These are phyloP conservation scores for Camelina laxa DNA, from an alignment of 345 rosid genomes.

Conservation along the genomic window DNA sequence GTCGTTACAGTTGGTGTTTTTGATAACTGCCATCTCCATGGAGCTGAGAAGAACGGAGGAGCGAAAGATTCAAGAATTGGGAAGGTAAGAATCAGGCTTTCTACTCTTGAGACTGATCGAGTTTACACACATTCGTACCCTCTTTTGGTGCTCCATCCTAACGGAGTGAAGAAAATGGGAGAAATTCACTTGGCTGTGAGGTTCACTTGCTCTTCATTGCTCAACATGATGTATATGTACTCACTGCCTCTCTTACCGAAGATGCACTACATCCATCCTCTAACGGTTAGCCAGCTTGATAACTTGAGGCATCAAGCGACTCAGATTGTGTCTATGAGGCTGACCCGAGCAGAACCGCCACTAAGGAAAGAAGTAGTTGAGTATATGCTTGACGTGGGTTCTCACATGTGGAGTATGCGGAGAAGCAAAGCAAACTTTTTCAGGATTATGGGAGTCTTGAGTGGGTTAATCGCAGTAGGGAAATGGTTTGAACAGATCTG, in stretches of 20 bases:
- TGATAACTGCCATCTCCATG: constrained; percentile 86
- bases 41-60: constrained; percentile 64
- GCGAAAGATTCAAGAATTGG: constrained; percentile 73
- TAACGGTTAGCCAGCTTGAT: constrained; percentile 88
- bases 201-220: constrained; percentile 82
- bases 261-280: constrained; percentile 90
- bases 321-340: constrained; percentile 80
- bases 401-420: constrained; percentile 99
- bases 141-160: constrained; percentile 71
- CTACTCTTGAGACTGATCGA: constrained; percentile 89
- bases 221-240: constrained; percentile 95
- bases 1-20: constrained; percentile 89
- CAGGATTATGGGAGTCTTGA: constrained; percentile 79
- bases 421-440: constrained; percentile 96
- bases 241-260: constrained; percentile 79
- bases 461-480: constrained; percentile 83
- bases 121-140: constrained; percentile 93
- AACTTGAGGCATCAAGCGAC: constrained; percentile 91
- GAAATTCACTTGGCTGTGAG: constrained; percentile 93
- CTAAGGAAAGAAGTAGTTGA: constrained; percentile 90
- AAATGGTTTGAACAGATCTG: constrained; percentile 96
- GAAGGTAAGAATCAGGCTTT: constrained; percentile 86
- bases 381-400: constrained; percentile 92
- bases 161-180: constrained; percentile 93
- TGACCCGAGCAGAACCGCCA: constrained; percentile 87